Percentiles rank a stretch among this genome's conserved stretches.
Evolutionary conservation across 345 rosid genomes (phyloP).

Genomic region (Arabis alpina): DNA sequence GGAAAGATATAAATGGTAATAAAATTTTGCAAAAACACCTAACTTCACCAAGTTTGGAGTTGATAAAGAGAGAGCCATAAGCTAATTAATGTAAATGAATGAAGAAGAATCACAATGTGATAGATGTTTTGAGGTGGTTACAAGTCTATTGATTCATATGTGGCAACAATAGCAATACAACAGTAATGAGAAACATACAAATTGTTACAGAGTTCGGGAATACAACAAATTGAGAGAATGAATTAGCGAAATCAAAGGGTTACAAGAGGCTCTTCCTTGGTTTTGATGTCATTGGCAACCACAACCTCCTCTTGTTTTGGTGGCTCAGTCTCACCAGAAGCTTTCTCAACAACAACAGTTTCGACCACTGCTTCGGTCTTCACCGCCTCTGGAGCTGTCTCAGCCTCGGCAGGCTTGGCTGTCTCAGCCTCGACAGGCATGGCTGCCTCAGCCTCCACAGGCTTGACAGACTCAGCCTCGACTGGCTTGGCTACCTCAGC

Average conservation of each 20-base stretch:
- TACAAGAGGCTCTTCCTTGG: slow-evolving; percentile 49
- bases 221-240: slow-evolving; percentile 7
- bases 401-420: slow-evolving; percentile 21
- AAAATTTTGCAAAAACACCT: no score
- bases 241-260: slow-evolving; percentile 40
- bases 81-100: neutral
- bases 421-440: slow-evolving; percentile 25
- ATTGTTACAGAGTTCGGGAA: slow-evolving; percentile 11
- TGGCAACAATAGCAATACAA: slow-evolving; percentile 27
- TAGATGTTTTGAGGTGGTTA: slow-evolving; percentile 2
- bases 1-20: no score
- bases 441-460: no score
- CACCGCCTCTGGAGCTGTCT: slow-evolving; percentile 28
- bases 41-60: neutral
- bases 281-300: slow-evolving; percentile 31
- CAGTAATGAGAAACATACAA: slow-evolving; percentile 25
- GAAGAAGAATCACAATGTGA: slow-evolving; percentile 14
- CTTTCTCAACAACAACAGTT: slow-evolving; percentile 26
- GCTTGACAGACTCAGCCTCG: neutral
- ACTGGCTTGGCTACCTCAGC: slow-evolving; percentile 15
- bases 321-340: slow-evolving; percentile 35
- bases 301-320: slow-evolving; percentile 40
- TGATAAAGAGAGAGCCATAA: neutral
- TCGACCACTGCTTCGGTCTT: slow-evolving; percentile 33
- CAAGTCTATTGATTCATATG: slow-evolving; percentile 25